Evolutionary conservation across 352 stramenopile genomes (phyloP).

Genomic region (Blastocystis sp.): DNA sequence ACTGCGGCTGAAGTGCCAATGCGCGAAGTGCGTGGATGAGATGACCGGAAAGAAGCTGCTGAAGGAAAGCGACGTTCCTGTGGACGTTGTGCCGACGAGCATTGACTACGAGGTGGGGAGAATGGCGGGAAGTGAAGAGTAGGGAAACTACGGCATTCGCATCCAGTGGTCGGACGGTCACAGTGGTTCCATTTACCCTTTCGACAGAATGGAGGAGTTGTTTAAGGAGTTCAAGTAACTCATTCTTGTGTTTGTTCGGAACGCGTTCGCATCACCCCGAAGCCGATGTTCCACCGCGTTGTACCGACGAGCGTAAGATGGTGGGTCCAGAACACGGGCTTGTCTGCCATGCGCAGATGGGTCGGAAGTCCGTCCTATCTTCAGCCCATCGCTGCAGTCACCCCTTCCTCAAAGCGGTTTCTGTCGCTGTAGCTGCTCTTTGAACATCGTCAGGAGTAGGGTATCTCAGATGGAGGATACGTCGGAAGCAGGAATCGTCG

Average conservation of each 20-base stretch:
- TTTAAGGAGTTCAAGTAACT: constrained; percentile 57
- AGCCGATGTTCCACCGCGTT: background rate
- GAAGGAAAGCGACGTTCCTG: constrained; percentile 58
- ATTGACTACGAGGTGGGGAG: constrained; percentile 63
- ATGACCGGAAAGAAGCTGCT: constrained; percentile 67
- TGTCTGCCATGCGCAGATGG: background rate
- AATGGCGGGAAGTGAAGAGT: background rate
- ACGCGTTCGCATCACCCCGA: background rate
- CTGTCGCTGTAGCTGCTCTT: background rate
- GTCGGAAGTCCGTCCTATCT: too few species aligned
- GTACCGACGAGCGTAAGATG: background rate
- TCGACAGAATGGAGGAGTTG: constrained; percentile 63
- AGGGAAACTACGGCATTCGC: constrained; percentile 67
- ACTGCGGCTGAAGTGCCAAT: constrained; percentile 55
- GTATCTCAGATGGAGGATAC: constrained; percentile 43
- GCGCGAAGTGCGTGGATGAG: constrained; percentile 68
- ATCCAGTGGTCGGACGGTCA: constrained; percentile 69
- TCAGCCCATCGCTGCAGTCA: background rate
- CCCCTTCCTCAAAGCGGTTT: background rate
- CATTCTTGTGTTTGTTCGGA: background rate
- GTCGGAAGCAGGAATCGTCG: background rate
- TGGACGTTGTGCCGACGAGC: constrained; percentile 54
- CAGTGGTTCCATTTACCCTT: constrained; percentile 59
- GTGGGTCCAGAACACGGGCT: background rate
- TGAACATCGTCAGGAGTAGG: constrained; percentile 10